Conservation (phyloP, 1,284 basidiomycete genomes). For the Naganishia liquefaciens region DNA sequence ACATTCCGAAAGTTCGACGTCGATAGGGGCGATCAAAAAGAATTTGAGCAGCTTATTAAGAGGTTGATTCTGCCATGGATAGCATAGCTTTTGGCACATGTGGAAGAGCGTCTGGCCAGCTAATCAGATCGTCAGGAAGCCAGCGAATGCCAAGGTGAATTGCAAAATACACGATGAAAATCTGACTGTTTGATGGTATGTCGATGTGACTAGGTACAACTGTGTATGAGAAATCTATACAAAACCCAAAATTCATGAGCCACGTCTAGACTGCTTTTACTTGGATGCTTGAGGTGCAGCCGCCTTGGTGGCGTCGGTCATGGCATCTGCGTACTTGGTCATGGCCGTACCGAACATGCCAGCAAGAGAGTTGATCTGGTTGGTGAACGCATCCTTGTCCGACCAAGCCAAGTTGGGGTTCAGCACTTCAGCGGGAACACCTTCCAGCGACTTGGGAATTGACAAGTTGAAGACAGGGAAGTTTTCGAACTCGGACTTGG, state of each 20-base stretch:
- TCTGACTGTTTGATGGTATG: not conserved
- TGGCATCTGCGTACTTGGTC: constrained; percentile 80
- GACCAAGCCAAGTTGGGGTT: constrained; percentile 83
- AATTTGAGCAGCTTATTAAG: too few species aligned
- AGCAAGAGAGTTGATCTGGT: constrained; percentile 79
- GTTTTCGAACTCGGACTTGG: constrained; percentile 80
- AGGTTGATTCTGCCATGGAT: too few species aligned
- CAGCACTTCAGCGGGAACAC: constrained; percentile 83
- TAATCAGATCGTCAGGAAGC: too few species aligned
- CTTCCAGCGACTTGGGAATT: constrained; percentile 76
- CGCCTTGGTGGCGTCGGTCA: constrained; percentile 70
- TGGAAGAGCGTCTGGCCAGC: not conserved
- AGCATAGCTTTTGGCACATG: too few species aligned
- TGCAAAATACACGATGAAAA: constrained; percentile 1
- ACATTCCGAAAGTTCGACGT: too few species aligned
- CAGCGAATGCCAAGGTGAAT: not conserved
- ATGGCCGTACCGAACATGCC: constrained; percentile 93
- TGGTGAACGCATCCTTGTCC: constrained; percentile 80
- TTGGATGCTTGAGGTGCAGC: not conserved
- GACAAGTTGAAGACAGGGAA: constrained; percentile 77
- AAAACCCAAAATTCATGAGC: constrained; percentile 13
- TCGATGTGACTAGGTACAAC: constrained; percentile 24
- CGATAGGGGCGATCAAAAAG: too few species aligned
- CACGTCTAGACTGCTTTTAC: constrained; percentile 6
- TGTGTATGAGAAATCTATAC: constrained; percentile 15